Percentiles rank a stretch among this genome's conserved stretches.
phyloP scores from a whole-genome alignment of 371 early-diverging fungal genomes.

The Mortierella sp. region DNA sequence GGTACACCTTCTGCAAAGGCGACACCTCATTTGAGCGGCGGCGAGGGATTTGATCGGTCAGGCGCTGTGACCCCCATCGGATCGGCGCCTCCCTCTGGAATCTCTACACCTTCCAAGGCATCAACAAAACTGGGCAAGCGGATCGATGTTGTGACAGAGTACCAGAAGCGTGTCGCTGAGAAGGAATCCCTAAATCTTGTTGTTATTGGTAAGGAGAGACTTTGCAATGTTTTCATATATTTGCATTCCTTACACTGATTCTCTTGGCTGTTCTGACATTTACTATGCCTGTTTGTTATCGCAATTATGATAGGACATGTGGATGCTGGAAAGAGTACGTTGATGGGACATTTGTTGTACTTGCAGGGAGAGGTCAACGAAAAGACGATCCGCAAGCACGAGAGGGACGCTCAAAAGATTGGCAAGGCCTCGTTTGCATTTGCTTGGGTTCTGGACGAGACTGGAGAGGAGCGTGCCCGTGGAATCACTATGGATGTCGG shows the following conservation, averaged over 20 bases:
- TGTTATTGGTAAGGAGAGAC: slow-evolving; percentile 74
- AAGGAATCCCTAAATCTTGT: slow-evolving; percentile 87
- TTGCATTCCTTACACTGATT: neutral
- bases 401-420: slow-evolving; percentile 92
- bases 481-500: slow-evolving; percentile 99
- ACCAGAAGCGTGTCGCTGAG: slow-evolving; percentile 74
- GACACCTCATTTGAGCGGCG: slow-evolving; percentile 10
- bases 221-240: slow-evolving; percentile 8
- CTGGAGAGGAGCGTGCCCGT: slow-evolving; percentile 91
- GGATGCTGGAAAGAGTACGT: slow-evolving; percentile 99
- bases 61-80: slow-evolving; percentile 36
- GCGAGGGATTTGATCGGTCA: slow-evolving; percentile 25
- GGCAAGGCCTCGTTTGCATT: slow-evolving; percentile 94
- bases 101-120: slow-evolving; percentile 60
- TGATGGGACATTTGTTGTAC: slow-evolving; percentile 97
- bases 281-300: neutral
- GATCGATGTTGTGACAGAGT: slow-evolving; percentile 83
- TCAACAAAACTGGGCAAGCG: slow-evolving; percentile 63
- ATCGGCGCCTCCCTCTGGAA: slow-evolving; percentile 48
- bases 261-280: neutral
- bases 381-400: slow-evolving; percentile 91
- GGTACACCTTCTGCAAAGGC: slow-evolving; percentile 7
- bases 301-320: slow-evolving; percentile 87
- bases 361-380: slow-evolving; percentile 92
- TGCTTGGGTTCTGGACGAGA: slow-evolving; percentile 97